Evolutionary conservation across 441 rosid genomes (phyloP).

Genomic region (Adansonia gregorii): DNA sequence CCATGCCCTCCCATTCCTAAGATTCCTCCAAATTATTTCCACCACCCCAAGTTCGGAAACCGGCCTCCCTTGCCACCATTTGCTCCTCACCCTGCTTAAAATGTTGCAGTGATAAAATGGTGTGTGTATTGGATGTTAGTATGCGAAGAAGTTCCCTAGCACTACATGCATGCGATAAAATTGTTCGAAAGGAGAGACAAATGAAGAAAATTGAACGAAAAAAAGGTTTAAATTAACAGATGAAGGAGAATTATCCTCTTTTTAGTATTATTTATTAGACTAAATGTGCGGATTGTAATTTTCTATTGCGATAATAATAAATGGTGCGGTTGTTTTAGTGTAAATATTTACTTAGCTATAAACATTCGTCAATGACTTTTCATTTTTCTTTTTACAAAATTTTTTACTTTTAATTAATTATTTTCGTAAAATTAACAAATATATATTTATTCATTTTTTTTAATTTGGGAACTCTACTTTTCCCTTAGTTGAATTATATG

Average conservation of each 20-base stretch:
- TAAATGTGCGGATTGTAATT: background rate
- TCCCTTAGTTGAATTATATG: no score
- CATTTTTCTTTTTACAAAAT: no score
- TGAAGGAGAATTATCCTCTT: no score
- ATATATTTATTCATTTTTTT: no score
- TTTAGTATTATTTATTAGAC: no score
- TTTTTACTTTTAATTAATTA: no score
- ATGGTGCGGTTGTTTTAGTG: background rate
- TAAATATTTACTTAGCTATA: background rate
- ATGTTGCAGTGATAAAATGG: background rate
- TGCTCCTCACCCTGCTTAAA: conserved; percentile 45
- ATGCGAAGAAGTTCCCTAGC: background rate
- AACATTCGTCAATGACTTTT: no score
- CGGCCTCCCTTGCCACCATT: conserved; percentile 59
- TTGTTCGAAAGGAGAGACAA: background rate
- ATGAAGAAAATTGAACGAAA: background rate
- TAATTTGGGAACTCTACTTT: no score
- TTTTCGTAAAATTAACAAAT: no score
- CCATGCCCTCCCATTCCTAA: conserved; percentile 24
- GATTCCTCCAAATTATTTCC: conserved; percentile 56
- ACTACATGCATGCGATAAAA: background rate
- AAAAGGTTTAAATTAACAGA: background rate
- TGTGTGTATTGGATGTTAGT: background rate
- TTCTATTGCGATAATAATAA: background rate
- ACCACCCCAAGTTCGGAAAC: conserved; percentile 60